Conservation (phyloP, 768 basidiomycete species). For the Boletales sp. region DNA sequence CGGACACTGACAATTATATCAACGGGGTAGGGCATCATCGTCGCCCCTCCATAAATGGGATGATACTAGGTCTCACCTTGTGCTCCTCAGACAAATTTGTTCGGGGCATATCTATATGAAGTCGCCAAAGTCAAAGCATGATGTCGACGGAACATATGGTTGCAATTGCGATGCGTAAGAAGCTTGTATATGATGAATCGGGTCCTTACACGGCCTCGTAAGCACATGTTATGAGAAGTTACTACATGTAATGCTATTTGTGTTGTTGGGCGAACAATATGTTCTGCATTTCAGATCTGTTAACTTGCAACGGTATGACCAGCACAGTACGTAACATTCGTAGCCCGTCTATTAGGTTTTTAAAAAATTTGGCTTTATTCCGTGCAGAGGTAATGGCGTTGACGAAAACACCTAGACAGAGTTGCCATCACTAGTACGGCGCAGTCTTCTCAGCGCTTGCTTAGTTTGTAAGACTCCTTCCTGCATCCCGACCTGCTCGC, state of each 20-base stretch:
- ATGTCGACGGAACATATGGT: no score
- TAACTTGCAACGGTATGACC: no score
- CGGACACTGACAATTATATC: constrained; percentile 36
- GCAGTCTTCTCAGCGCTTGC: constrained; percentile 32
- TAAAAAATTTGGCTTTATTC: no score
- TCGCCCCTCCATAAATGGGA: background rate
- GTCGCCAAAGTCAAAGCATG: background rate
- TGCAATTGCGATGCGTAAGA: no score
- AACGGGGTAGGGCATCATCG: constrained; percentile 57
- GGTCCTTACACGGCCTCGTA: no score
- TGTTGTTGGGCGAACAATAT: no score
- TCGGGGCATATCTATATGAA: constrained; percentile 14
- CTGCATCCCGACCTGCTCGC: constrained; percentile 27
- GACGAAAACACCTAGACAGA: background rate
- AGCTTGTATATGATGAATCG: no score
- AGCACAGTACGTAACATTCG: no score
- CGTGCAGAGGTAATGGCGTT: background rate
- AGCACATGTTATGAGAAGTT: no score
- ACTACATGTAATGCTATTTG: no score
- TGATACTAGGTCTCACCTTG: background rate
- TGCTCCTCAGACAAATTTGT: constrained; percentile 11
- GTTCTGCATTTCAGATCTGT: no score
- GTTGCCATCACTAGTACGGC: background rate
- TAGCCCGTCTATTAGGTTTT: no score
- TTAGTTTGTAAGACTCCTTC: constrained; percentile 36